These are phyloP conservation scores for Ophiostoma tasmaniense DNA, from an alignment of 2,329 filamentous ascomycete species.

Conservation along the genomic window DNA sequence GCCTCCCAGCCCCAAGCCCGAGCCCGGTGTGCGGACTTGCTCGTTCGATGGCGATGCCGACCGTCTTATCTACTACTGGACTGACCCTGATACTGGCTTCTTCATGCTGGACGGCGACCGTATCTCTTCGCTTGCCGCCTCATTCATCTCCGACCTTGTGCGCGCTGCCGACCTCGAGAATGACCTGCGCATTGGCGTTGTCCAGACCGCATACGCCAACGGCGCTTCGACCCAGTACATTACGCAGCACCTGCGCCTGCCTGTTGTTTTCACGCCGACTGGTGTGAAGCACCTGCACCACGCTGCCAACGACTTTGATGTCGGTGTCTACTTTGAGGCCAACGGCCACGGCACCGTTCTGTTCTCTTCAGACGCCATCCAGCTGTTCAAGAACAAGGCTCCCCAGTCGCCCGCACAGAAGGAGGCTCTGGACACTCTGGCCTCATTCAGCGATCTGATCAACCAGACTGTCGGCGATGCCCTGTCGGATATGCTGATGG, in stretches of 20 bases:
- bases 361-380: constrained; percentile 77
- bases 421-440: constrained; percentile 75
- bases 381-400: constrained; percentile 66
- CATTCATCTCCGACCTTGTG: constrained; percentile 87
- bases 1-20: constrained; percentile 71
- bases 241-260: constrained; percentile 75
- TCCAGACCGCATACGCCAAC: constrained; percentile 97
- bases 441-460: constrained; percentile 79
- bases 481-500: constrained; percentile 88
- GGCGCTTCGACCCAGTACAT: constrained; percentile 91
- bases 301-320: constrained; percentile 87
- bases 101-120: constrained; percentile 92
- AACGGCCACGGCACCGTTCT: constrained; percentile 96
- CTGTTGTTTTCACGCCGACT: constrained; percentile 86
- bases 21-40: constrained; percentile 69
- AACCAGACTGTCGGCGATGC: constrained; percentile 98
- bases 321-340: constrained; percentile 97
- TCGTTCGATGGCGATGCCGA: constrained; percentile 95
- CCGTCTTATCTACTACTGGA: constrained; percentile 90
- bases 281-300: constrained; percentile 98
- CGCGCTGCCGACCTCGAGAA: constrained; percentile 68
- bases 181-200: constrained; percentile 81
- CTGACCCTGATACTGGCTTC: constrained; percentile 74
- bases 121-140: constrained; percentile 87
- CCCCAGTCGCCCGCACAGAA: constrained; percentile 89